phyloP scores from a whole-genome alignment of 306 rosid species.

The Fagus crenata region DNA sequence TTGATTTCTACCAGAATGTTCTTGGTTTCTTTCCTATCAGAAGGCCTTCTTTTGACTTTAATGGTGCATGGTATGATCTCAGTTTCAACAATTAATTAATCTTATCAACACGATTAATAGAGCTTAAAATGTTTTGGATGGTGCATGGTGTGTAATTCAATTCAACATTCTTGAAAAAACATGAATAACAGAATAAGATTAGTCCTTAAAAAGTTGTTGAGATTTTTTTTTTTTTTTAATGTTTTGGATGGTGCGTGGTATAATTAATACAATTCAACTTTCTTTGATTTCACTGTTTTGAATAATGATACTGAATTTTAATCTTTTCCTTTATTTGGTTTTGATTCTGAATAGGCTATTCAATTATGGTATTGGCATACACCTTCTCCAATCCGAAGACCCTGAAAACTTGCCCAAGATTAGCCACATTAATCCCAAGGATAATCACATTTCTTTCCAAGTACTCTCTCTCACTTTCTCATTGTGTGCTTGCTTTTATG shows the following conservation, averaged over 20 bases:
- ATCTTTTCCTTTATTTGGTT: conserved; percentile 2
- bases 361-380: conserved; percentile 79
- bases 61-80: conserved; percentile 49
- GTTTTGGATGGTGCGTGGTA: conserved; percentile 36
- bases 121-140: too few species aligned
- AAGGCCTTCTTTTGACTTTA: conserved; percentile 50
- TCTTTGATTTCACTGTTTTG: conserved; percentile 3
- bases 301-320: neutral
- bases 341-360: conserved; percentile 57
- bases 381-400: conserved; percentile 67
- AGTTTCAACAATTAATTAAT: neutral
- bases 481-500: neutral
- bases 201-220: neutral
- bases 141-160: too few species aligned
- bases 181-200: neutral
- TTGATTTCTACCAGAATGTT: conserved; percentile 57
- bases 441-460: conserved; percentile 65
- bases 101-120: too few species aligned
- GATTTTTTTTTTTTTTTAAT: neutral
- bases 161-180: neutral
- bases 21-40: conserved; percentile 62
- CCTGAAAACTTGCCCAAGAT: conserved; percentile 48
- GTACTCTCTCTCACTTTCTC: conserved; percentile 17
- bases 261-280: neutral
- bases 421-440: conserved; percentile 61